These are phyloP conservation scores for Aquanectria penicillioides DNA, from an alignment of 2,329 filamentous ascomycete species.

Conservation along the genomic window DNA sequence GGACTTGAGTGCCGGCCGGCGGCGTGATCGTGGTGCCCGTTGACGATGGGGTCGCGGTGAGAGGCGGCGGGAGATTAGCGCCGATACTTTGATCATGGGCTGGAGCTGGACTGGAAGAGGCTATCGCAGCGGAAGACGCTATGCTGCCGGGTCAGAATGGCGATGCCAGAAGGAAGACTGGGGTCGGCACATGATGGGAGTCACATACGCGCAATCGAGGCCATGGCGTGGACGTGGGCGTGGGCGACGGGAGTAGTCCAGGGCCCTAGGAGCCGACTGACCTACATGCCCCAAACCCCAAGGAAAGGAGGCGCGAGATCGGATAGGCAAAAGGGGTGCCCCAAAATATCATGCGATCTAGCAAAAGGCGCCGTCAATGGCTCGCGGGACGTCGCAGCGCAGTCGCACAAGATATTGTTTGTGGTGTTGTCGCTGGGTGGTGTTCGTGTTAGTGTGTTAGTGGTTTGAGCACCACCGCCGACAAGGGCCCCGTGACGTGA, in stretches of 20 bases:
- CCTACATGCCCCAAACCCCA: slow-evolving; percentile 27
- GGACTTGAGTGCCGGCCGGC: slow-evolving; percentile 6
- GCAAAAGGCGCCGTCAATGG: slow-evolving; percentile 22
- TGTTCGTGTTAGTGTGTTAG: slow-evolving; percentile 37
- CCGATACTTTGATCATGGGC: neutral
- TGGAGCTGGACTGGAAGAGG: slow-evolving; percentile 7
- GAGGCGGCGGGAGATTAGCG: slow-evolving; percentile 12
- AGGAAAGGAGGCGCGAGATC: slow-evolving; percentile 13
- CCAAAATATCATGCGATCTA: slow-evolving; percentile 24
- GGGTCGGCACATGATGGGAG: slow-evolving; percentile 2
- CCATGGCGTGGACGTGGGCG: slow-evolving; percentile 38
- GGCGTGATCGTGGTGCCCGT: slow-evolving; percentile 16
- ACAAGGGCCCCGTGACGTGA: slow-evolving; percentile 29
- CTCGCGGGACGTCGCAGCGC: slow-evolving; percentile 5
- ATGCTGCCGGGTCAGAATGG: slow-evolving; percentile 27
- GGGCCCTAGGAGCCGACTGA: slow-evolving; percentile 28
- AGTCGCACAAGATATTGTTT: slow-evolving; percentile 6
- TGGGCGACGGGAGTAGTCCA: slow-evolving; percentile 28
- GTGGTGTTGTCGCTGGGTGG: slow-evolving; percentile 24
- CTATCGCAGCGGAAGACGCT: slow-evolving; percentile 25
- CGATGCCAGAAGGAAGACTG: neutral
- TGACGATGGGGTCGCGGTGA: slow-evolving; percentile 11
- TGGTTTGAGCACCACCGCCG: no score
- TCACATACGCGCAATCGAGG: slow-evolving; percentile 41
- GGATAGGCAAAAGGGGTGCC: neutral